Conservation (phyloP, 129 eudicot species). For the Kitagawia praeruptora region DNA sequence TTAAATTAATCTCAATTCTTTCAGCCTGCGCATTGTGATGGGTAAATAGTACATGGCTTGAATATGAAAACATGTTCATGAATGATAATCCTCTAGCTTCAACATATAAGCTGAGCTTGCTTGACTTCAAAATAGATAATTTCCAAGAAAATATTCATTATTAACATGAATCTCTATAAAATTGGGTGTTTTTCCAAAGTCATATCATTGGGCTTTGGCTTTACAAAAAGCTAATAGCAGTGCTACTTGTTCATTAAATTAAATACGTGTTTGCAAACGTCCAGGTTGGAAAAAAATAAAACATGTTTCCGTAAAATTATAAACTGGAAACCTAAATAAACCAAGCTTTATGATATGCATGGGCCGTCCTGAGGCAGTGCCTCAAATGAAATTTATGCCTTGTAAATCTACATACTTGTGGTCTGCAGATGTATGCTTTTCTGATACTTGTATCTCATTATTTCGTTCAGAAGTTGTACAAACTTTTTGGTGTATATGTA, state of each 20-base stretch:
- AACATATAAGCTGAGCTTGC: background rate
- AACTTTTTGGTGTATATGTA: no score
- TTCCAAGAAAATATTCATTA: background rate
- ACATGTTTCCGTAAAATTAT: background rate
- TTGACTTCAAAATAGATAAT: no score
- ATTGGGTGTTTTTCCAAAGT: background rate
- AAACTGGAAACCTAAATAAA: background rate
- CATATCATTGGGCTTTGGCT: background rate
- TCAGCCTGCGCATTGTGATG: background rate
- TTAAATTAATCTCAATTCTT: background rate
- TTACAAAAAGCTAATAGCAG: background rate
- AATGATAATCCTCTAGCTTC: background rate
- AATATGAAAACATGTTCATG: background rate
- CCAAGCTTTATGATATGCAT: background rate
- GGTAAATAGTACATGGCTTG: background rate
- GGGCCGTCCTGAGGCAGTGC: no score
- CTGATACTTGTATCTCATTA: no score
- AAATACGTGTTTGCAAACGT: background rate
- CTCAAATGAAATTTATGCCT: no score
- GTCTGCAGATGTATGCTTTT: no score
- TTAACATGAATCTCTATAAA: background rate
- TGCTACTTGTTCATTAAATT: background rate
- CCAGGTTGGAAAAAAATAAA: no score
- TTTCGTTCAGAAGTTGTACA: no score
- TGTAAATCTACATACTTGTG: no score